phyloP scores from a whole-genome alignment of 495 filamentous ascomycete genomes.

The Cudoniella acicularis region DNA sequence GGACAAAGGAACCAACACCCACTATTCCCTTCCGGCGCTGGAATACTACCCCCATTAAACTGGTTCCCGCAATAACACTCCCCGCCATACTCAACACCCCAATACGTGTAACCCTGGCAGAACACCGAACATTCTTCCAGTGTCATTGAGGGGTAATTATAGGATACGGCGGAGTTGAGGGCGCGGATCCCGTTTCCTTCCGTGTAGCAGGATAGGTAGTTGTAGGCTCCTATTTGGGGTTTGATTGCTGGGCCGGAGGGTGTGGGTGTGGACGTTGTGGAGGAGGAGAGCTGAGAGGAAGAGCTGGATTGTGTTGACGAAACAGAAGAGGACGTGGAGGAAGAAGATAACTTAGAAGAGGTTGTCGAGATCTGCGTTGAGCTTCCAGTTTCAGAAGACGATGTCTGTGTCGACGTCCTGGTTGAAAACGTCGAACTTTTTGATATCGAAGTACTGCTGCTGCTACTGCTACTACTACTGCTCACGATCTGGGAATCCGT shows the following conservation, averaged over 20 bases:
- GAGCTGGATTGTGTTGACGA: too few relatives aligned
- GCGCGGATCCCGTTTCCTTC: constrained; percentile 34
- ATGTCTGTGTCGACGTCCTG: too few relatives aligned
- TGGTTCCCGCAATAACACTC: constrained; percentile 41
- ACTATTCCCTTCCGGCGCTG: not conserved
- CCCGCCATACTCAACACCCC: constrained; percentile 47
- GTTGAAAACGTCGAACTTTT: not conserved
- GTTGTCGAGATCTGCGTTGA: too few relatives aligned
- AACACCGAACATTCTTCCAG: constrained; percentile 42
- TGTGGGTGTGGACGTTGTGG: constrained; percentile 13
- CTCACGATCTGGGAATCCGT: not conserved
- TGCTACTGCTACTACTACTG: not conserved
- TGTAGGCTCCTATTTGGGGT: constrained; percentile 29
- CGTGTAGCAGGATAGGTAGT: constrained; percentile 27
- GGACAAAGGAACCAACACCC: not conserved
- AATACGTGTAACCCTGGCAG: constrained; percentile 44
- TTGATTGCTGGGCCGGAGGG: constrained; percentile 21
- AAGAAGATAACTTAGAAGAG: too few relatives aligned
- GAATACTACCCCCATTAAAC: constrained; percentile 25
- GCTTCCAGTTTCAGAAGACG: too few relatives aligned
- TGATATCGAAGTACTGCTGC: constrained; percentile 16
- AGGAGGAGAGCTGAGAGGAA: not conserved
- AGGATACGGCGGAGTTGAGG: constrained; percentile 24
- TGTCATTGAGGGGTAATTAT: constrained; percentile 46
- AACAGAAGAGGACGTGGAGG: too few relatives aligned